Evolutionary conservation across 2,329 filamentous ascomycete genomes (phyloP), one percentile per base, ranked within the genome.

Genomic region (Xylariales sp.): DNA sequence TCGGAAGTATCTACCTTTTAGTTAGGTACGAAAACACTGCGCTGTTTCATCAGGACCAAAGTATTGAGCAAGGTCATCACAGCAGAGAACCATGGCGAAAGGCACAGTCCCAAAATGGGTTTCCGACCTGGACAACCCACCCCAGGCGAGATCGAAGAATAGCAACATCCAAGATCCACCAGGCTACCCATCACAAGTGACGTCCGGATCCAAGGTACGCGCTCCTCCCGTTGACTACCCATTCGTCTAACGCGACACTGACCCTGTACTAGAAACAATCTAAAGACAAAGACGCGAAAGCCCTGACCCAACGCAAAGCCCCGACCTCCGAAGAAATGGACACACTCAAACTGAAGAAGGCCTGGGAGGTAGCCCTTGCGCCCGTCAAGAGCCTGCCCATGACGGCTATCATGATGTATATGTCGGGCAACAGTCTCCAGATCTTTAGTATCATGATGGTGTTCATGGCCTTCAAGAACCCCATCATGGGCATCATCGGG

Each of bases 371-470:
- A 32, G 91, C 93, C 31, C 80, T 98, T 35, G 91, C 85, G 2
- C 93, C 93, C 1, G 84, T 93, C 48, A 98, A 98, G 71, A 83
- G 85, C 61, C 74, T 98, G 34, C 93, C 93, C 44, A 98, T 98
- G 93, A 97, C 94, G 43, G 90, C 84, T 49, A 91, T 98, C 63
- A 96, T 96, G 83, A 97, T 97, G 89, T 98, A 98, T 76, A 98
- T 98, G 93, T 94, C 91, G 22, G 93, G 93, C 57, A 98, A 97
- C 70, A 89, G 88, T 47, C 79, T 98, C 34, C 93, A 98, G 63
- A 97, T 98, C 52, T 98, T 98, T 73, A 94, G 86, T 66, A 97
- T 98, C 67, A 97, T 97, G 88, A 98, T 97, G 90, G 91, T 97
- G 14, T 90, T 91, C 57, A 97, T 96, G 86, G 83, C 95, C 33